Evolutionary conservation across 331 rosid species (phyloP).

Genomic region (Malus hybrid): DNA sequence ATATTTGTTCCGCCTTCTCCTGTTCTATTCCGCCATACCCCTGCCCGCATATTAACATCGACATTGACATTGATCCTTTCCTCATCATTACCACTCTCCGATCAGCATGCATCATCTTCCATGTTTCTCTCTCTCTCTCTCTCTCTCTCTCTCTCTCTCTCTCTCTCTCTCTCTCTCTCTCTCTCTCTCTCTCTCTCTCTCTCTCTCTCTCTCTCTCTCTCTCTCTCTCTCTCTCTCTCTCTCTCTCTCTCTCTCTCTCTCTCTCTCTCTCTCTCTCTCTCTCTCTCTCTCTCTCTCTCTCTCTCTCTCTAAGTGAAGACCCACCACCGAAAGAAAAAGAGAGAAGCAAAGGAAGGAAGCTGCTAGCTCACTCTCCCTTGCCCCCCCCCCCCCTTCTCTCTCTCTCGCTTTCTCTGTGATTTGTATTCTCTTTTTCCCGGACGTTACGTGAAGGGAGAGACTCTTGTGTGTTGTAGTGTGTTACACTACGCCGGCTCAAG

Average conservation of each 20-base stretch:
- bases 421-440: too few species aligned
- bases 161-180: background rate
- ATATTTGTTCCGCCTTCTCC: slow-evolving; percentile 10
- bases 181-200: background rate
- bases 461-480: too few species aligned
- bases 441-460: too few species aligned
- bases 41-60: background rate
- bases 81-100: background rate
- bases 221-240: background rate
- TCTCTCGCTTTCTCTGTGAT: too few species aligned
- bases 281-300: background rate
- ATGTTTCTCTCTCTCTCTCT: background rate
- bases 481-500: too few species aligned
- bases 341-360: background rate
- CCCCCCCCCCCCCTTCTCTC: too few species aligned
- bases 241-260: background rate
- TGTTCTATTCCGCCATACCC: background rate
- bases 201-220: background rate
- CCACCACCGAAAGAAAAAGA: background rate
- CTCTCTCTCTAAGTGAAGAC: background rate
- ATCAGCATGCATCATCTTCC: background rate
- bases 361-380: background rate
- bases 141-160: background rate
- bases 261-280: background rate
- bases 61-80: background rate